phyloP scores from a whole-genome alignment of 2,329 filamentous ascomycete species.

The Myriosclerotinia duriaeana region DNA sequence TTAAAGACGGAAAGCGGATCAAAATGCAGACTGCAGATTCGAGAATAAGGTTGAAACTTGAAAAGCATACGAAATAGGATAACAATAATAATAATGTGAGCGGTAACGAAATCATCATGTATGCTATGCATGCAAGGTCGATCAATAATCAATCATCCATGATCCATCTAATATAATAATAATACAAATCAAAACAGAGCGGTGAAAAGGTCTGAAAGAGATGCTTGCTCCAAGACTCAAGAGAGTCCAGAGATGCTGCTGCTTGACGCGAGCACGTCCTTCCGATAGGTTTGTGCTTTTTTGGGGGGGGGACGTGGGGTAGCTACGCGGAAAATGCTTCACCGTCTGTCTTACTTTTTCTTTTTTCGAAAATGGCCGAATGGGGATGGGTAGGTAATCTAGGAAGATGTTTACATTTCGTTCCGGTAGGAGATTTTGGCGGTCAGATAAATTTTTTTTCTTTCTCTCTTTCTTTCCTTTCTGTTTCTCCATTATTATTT shows the following conservation, averaged over 20 bases:
- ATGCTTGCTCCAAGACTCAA: slow-evolving; percentile 3
- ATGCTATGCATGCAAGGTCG: slow-evolving; percentile 19
- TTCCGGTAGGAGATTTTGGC: slow-evolving; percentile 3
- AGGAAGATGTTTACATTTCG: neutral
- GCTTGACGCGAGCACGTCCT: neutral
- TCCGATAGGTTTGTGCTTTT: slow-evolving; percentile 16
- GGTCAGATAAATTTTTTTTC: neutral
- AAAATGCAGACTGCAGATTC: neutral
- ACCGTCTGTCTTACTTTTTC: slow-evolving; percentile 4
- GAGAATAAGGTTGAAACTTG: slow-evolving; percentile 3
- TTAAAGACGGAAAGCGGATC: neutral
- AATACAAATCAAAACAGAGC: neutral
- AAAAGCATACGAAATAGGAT: neutral
- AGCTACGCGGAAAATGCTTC: slow-evolving; percentile 9
- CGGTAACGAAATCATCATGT: slow-evolving; percentile 4
- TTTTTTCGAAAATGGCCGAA: neutral
- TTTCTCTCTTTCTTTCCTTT: too few relatives aligned
- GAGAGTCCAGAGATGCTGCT: neutral
- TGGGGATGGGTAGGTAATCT: neutral
- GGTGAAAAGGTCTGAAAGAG: too few relatives aligned
- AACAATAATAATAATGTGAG: too few relatives aligned
- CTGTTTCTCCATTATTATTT: too few relatives aligned
- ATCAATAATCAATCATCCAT: too few relatives aligned
- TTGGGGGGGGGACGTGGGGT: slow-evolving; percentile 8
- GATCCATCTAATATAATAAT: too few relatives aligned